These are phyloP conservation scores for Fusarium sp. DNA, from an alignment of 2,329 filamentous ascomycete genomes.

Conservation along the genomic window DNA sequence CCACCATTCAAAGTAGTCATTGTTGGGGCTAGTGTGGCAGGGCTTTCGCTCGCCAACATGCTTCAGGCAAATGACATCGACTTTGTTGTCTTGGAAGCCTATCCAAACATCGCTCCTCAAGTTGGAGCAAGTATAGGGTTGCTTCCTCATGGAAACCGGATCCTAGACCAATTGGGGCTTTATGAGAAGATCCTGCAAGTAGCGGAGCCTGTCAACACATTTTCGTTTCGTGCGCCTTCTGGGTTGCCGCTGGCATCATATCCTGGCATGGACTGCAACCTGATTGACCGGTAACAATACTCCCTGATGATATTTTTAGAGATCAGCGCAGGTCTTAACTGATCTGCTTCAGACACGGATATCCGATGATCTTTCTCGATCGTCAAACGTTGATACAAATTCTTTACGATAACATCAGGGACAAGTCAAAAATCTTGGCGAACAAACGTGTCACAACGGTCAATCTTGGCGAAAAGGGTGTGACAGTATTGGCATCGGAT, in stretches of 20 bases:
- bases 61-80: constrained; percentile 50
- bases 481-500: not conserved
- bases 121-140: constrained; percentile 62
- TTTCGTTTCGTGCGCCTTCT: constrained; percentile 3
- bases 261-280: not conserved
- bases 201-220: not conserved
- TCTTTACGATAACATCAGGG: not conserved
- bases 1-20: constrained; percentile 22
- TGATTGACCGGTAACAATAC: constrained; percentile 5
- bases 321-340: not conserved
- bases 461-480: not conserved
- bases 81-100: constrained; percentile 61
- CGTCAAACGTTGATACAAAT: not conserved
- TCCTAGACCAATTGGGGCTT: constrained; percentile 60
- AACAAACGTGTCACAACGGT: not conserved
- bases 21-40: constrained; percentile 19
- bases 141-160: constrained; percentile 54
- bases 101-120: constrained; percentile 55
- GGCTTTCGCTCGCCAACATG: constrained; percentile 25
- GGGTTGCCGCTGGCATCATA: not conserved
- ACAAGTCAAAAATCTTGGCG: not conserved
- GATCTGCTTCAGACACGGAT: constrained; percentile 35
- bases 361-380: constrained; percentile 27
- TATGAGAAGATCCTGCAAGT: constrained; percentile 36
- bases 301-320: not conserved